These are phyloP conservation scores for Nyctanthes arbortristis DNA, from an alignment of 257 asterid genomes.

Conservation along the genomic window DNA sequence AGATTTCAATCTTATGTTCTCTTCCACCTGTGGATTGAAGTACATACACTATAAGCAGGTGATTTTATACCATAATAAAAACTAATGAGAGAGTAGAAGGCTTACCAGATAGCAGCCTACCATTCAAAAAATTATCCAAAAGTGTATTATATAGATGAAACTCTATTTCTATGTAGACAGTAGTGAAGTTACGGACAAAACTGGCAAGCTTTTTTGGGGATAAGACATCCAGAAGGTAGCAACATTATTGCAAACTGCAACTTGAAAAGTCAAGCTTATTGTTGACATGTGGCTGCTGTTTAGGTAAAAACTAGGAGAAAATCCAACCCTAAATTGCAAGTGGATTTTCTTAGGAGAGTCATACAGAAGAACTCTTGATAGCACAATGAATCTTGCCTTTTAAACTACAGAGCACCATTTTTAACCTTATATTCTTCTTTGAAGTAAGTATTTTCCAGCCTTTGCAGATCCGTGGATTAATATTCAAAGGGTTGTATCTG, in stretches of 20 bases:
- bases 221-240: background rate
- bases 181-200: background rate
- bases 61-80: background rate
- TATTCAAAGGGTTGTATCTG: too few species aligned
- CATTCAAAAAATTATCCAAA: background rate
- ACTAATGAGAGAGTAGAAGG: conserved; percentile 18
- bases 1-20: conserved; percentile 78
- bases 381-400: too few species aligned
- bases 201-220: background rate
- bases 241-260: background rate
- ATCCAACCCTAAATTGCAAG: background rate
- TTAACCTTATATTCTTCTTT: too few species aligned
- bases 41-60: conserved; percentile 15
- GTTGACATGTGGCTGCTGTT: background rate
- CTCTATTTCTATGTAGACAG: background rate
- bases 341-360: background rate
- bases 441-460: too few species aligned
- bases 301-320: background rate
- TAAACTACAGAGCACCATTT: too few species aligned
- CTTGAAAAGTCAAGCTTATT: background rate
- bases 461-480: too few species aligned
- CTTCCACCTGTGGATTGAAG: conserved; percentile 72
- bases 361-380: background rate
- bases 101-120: conserved; percentile 10
- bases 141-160: background rate